phyloP scores from a whole-genome alignment of 225 moss, liverwort and hornwort species.

The Neckera pumila region DNA sequence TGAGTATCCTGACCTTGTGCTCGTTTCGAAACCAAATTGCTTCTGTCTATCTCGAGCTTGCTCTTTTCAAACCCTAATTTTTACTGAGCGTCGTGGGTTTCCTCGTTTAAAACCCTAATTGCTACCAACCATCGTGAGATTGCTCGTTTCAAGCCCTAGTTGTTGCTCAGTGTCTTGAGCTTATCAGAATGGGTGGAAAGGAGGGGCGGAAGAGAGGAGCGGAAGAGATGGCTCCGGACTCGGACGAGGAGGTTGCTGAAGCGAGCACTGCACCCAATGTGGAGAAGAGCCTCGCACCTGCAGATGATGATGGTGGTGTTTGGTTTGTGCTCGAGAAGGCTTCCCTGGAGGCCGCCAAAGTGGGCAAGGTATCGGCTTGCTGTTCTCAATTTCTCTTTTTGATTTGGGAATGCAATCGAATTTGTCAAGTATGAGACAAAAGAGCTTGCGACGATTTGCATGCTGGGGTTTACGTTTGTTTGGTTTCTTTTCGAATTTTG shows the following conservation, averaged over 20 bases:
- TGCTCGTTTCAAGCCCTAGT: not conserved
- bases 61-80: too few species aligned
- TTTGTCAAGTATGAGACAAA: not conserved
- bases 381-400: not conserved
- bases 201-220: conserved; percentile 24
- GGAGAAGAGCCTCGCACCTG: conserved; percentile 2
- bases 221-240: not conserved
- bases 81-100: not conserved
- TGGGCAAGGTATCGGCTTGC: conserved; percentile 53
- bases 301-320: conserved; percentile 56
- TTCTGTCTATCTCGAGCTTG: not conserved
- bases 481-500: not conserved
- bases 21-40: not conserved
- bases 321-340: conserved; percentile 89
- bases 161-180: not conserved
- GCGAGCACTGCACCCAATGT: conserved; percentile 5
- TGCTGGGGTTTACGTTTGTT: not conserved
- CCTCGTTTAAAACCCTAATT: not conserved
- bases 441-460: not conserved
- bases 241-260: conserved; percentile 12
- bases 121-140: not conserved
- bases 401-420: not conserved
- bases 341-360: conserved; percentile 85
- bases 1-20: not conserved
- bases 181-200: not conserved